Conservation (phyloP, 129 eudicot genomes). For the Silybum marianum region DNA sequence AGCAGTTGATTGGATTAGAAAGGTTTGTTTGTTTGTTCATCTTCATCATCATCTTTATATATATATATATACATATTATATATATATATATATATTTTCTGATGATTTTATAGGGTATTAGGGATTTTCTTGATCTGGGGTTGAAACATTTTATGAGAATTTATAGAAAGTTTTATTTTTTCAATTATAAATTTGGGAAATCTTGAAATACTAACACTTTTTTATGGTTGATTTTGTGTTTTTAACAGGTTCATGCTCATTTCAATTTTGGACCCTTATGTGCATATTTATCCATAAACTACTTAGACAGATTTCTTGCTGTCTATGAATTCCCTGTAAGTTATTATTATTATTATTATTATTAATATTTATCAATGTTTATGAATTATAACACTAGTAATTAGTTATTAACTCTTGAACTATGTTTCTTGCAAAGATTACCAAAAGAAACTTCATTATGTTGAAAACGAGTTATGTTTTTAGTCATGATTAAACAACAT, state of each 20-base stretch:
- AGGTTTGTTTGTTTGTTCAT: slow-evolving; percentile 64
- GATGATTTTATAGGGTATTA: background rate
- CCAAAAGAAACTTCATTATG: background rate
- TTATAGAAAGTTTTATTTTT: background rate
- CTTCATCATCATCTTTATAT: background rate
- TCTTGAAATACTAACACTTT: slow-evolving; percentile 17
- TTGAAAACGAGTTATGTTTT: background rate
- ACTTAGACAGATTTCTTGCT: slow-evolving; percentile 70
- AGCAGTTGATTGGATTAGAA: slow-evolving; percentile 74
- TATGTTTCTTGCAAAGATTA: background rate
- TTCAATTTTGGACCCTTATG: slow-evolving; percentile 66
- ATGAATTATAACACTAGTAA: background rate
- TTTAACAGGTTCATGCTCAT: slow-evolving; percentile 53
- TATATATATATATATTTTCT: background rate
- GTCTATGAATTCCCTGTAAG: slow-evolving; percentile 70
- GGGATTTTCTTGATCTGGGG: slow-evolving; percentile 15
- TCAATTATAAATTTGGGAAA: background rate
- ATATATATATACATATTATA: no score
- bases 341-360: background rate
- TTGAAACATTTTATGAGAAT: background rate
- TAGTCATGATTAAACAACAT: no score
- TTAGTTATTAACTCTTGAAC: background rate
- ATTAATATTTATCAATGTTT: background rate
- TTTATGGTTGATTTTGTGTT: slow-evolving; percentile 23
- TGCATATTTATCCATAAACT: slow-evolving; percentile 53